phyloP scores from a whole-genome alignment of 805 yeast genomes.

The Myxozyma melibiosi region DNA sequence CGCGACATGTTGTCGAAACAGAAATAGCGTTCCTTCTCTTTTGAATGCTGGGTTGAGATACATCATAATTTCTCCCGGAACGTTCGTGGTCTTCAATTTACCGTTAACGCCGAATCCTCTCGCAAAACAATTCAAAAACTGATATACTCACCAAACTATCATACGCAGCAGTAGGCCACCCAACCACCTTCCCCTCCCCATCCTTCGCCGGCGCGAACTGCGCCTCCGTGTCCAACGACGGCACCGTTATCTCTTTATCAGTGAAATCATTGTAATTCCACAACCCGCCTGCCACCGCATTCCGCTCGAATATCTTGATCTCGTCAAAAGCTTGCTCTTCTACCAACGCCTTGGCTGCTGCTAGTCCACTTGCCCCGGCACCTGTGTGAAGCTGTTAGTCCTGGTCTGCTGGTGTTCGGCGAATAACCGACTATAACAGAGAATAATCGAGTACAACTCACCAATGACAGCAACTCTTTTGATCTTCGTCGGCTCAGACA shows the following conservation, averaged over 20 bases:
- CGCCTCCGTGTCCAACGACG: constrained; percentile 40
- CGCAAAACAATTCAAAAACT: neutral
- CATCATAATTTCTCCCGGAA: constrained; percentile 67
- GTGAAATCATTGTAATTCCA: constrained; percentile 62
- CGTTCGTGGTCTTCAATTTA: constrained; percentile 55
- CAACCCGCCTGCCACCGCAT: constrained; percentile 69
- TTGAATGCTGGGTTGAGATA: constrained; percentile 55
- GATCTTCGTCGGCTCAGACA: neutral
- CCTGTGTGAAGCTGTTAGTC: constrained; percentile 6
- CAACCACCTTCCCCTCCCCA: constrained; percentile 36
- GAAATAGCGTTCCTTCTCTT: constrained; percentile 52
- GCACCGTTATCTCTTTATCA: constrained; percentile 38
- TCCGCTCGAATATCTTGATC: constrained; percentile 62
- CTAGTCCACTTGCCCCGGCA: constrained; percentile 40
- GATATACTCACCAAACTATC: constrained; percentile 49
- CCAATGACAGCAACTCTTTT: constrained; percentile 19
- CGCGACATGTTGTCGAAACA: constrained; percentile 61
- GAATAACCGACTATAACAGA: neutral
- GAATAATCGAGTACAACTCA: neutral
- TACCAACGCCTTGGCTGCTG: constrained; percentile 62
- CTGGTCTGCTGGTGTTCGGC: neutral
- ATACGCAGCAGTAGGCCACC: constrained; percentile 62
- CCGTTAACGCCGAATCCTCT: neutral
- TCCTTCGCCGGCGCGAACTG: constrained; percentile 32
- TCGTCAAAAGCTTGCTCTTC: constrained; percentile 51